These are phyloP conservation scores for Amaranthus cruentus DNA, from an alignment of 148 eudicot genomes.

Conservation along the genomic window DNA sequence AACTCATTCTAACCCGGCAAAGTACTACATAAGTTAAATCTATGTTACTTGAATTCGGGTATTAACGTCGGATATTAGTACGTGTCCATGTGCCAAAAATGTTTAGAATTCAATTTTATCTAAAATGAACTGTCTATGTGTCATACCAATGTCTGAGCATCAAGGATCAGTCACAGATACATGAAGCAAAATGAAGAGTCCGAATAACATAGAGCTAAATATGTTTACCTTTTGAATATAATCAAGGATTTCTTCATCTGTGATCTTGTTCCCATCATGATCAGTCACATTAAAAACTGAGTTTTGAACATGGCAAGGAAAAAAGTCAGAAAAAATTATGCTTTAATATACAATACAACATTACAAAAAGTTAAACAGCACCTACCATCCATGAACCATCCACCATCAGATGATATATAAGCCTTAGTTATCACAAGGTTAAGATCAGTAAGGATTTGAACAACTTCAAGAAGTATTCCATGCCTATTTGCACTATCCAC, in stretches of 20 bases:
- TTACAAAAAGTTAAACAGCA: not conserved
- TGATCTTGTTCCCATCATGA: constrained; percentile 85
- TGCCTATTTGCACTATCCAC: constrained; percentile 88
- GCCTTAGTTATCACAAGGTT: constrained; percentile 75
- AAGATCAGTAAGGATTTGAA: constrained; percentile 90
- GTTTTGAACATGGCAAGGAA: not conserved
- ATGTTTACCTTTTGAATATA: constrained; percentile 59
- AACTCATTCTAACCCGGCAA: no score
- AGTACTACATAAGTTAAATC: no score
- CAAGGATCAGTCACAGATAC: no score
- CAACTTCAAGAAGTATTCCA: constrained; percentile 88
- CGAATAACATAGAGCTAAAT: not conserved
- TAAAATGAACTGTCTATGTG: no score
- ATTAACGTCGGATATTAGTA: no score
- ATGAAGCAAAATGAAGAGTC: not conserved
- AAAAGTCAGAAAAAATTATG: not conserved
- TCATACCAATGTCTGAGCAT: no score
- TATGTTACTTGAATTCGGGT: no score
- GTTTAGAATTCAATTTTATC: no score
- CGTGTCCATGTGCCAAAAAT: no score
- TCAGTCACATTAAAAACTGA: constrained; percentile 93
- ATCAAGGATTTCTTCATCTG: constrained; percentile 67
- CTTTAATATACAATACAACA: not conserved
- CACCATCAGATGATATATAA: constrained; percentile 97
- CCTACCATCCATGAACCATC: constrained; percentile 94